Evolutionary conservation across 2,329 filamentous ascomycete genomes (phyloP), one percentile per base, ranked within the genome.

Genomic region (Aspergillus sp.): DNA sequence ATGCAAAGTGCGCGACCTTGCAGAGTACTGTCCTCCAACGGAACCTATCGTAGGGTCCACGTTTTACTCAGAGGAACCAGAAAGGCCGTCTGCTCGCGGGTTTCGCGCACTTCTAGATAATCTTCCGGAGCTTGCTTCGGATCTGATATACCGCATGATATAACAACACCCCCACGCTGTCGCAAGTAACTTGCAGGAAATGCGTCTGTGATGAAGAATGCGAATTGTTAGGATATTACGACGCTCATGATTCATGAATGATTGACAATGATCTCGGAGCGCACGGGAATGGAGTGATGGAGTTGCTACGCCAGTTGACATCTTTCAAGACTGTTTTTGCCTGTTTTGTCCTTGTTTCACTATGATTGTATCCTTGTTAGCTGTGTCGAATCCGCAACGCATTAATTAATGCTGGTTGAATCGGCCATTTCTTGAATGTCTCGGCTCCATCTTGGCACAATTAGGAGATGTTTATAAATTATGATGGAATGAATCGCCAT

Each of bases 91-190:
- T 4, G 62, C 65, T n/a, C 68, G 62, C 40, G 73, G 71, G 27
- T 67, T 77, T 58, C 68, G 73, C 19, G 68, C 69, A 5, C 62
- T 77, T 50, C 49, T 77, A 51, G 74, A 77, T 55, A 63, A 64
- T 44, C 71, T 70, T 35, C 70, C 73, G 1, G 75, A 77, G 61
- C 63, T 77, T 64, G 75, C 73, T 21, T 76, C 73, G 35, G 74
- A 76, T 64, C 65, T 77, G 62, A 72, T 77, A 27, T 77, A 74
- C 59, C 71, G 73, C 25, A 72, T 76, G 73, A 76, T 76, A 71
- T 76, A 72, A 59, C 57, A 59, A 56, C 27, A 31, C 51, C 6
- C 25, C 27, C 35, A 15, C 35, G 27, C 23, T 39, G 14, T 40
- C 19, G n/a, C 40, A n/a, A 19, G 31, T 23, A 9, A 7, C 31